Conservation (phyloP, 352 stramenopile genomes). For the Globisporangium ultimum region DNA sequence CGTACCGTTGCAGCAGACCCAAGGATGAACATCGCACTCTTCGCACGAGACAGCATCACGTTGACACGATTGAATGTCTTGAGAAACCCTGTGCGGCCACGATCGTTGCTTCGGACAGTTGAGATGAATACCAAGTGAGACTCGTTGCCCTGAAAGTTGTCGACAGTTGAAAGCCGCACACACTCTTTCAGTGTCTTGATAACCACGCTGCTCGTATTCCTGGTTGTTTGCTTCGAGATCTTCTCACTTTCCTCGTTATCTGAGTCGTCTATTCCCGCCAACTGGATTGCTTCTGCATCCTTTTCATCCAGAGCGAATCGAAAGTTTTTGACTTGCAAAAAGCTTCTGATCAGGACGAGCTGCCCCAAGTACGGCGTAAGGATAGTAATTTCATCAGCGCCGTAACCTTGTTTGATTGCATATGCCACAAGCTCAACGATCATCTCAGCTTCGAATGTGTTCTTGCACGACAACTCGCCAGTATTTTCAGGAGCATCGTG, state of each 20-base stretch:
- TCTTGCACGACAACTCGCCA: neutral
- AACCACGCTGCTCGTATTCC: neutral
- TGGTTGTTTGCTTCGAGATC: neutral
- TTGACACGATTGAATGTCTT: constrained; percentile 2
- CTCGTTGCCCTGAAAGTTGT: neutral
- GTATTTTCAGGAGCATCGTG: neutral
- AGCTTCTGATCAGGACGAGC: neutral
- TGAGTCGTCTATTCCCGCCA: neutral
- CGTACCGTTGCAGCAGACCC: constrained; percentile 1
- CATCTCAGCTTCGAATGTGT: neutral
- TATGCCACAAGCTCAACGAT: neutral
- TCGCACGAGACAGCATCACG: neutral
- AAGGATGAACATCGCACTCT: neutral
- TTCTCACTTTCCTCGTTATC: neutral
- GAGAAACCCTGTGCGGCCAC: neutral
- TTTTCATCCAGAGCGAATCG: neutral
- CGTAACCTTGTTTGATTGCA: neutral
- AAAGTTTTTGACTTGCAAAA: neutral
- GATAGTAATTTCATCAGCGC: neutral
- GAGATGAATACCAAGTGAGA: neutral
- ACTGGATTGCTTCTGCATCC: neutral
- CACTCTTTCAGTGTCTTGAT: neutral
- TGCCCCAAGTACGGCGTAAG: neutral
- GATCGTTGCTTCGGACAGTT: neutral
- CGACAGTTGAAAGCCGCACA: neutral